Evolutionary conservation across 2,329 filamentous ascomycete genomes (phyloP), one percentile per base, ranked within the genome.

Genomic region (Fusarium acutatum): DNA sequence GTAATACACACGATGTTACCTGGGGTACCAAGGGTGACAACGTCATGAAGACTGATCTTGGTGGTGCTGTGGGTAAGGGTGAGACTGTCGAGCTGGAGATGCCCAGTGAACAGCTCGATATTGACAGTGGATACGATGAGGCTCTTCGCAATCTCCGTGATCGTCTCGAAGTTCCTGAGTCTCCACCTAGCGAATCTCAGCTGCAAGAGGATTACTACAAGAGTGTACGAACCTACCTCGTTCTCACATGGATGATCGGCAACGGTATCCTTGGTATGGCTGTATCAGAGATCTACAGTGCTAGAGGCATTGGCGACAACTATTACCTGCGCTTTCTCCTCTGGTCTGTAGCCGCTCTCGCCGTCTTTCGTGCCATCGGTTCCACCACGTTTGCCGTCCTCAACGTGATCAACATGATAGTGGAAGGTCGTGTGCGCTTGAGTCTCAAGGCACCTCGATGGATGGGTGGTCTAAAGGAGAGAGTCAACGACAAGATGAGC

Each of bases 141-240:
- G 96, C 96, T 0, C 90, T 99, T 32, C 94, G 96, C 71, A 99
- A 99, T 82, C 92, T 99, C 10, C 93, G 96, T 58, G 96, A 99
- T 80, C 89, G 96, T 49, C 88, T 99, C 77, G 95, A 97, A 81
- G 96, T 98, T 1, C 86, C 93, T 17, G 81, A 83, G 18, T 82
- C 88, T 0, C 82, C 86, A 0, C 77, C 90, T 22, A 91, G 89
- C 47, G 96, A 98, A 77, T 86, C 89, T 1, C 96, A 98, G 84
- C 84, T 95, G 83, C 96, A 99, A 82, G 96, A 99, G 82, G 96
- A 99, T 84, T 99, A 99, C 88, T 99, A 99, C 88, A 94, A 95
- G 82, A 94, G 93, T 44, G 96, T 99, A 59, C 91, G 96, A 61
- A 99, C 96, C 2, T 99, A 99, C 90, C 97, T 99, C 92, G 96